Evolutionary conservation across 2,329 filamentous ascomycete genomes (phyloP), one percentile per base, ranked within the genome.

Genomic region (Colletotrichum sublineola): DNA sequence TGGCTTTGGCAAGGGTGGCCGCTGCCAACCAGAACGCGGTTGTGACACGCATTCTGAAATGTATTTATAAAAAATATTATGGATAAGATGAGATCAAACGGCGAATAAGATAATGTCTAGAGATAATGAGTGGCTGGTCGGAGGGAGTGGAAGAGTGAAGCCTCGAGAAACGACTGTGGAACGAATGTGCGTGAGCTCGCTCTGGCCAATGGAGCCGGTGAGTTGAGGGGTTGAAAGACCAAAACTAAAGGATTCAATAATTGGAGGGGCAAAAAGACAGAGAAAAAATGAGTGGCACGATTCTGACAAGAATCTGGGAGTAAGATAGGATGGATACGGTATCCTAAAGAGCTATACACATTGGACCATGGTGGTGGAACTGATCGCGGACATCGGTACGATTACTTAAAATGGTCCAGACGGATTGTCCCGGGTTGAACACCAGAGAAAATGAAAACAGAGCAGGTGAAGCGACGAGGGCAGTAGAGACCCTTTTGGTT

Each of bases 1-100:
- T 71, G 9, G 76, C 75, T 42, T 74, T 75, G 55, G 74, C 76
- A 48, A 73, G 44, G 31, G 66, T 63, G 44, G 70, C 68, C 0
- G 67, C 74, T 15, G 73, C 75, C 63, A 75, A 58, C 42, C 74
- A 67, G 33, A 74, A 48, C n/a, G 44, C 57, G 1, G 65, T 44
- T 6, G 68, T 58, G 71, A 74, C n/a, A n/a, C 65, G 71, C 74
- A 75, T 74, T n/a, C n/a, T 52, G 53, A 24, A 24, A 44, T 36
- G 18, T 11, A 9, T 2, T 11, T 18, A 5, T 20, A 15, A 3
- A 44, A 31, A 14, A 18, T n/a, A 12, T 1, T 55, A 6, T 9
- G 3, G 24, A 18, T 12, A 9, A 60, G 6, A 50, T 24, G 40
- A 42, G 11, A n/a, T 3, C 2, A 20, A 33, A 40, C 2, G 24